Evolutionary conservation across 2,329 filamentous ascomycete species (phyloP), one percentile per base, ranked within the genome.

Genomic region (Fusarium sp.): DNA sequence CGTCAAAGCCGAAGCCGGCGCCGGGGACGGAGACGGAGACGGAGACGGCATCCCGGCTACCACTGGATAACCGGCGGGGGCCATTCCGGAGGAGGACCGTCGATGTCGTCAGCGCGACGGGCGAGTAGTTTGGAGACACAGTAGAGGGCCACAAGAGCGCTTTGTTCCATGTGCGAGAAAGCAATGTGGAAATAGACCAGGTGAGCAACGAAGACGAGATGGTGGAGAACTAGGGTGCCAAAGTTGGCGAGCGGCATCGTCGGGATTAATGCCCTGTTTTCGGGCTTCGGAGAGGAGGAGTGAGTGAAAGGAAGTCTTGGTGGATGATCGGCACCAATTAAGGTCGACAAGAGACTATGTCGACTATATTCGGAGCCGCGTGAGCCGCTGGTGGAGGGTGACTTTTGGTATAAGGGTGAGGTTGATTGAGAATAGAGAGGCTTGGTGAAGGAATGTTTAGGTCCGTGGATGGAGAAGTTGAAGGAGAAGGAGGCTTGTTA

Each of bases 131-230:
- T 85, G 21, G 81, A 84, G 57, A 85, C 71, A 57, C 81, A 82
- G 74, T 86, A 86, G 9, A 87, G 78, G 24, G 76, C 74, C 44
- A 85, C 76, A 26, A 86, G 77, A 12, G 83, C 64, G 46, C 83
- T 78, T 18, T 84, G 82, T 62, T 86, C 84, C 54, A 84, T 81
- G 63, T 84, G 80, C 20, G 83, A 79, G 61, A 87, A 79, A 58
- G 83, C 84, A 64, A 84, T 82, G 73, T 82, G 82, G 72, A 87
- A 84, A 75, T 86, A 86, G 64, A 85, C 80, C 56, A 87, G 78
- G 52, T 85, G 85, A 39, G 83, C 84, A 67, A 87, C 77, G 73
- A 87, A 87, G 71, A 86, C 83, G 54, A 86, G 78, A 68, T 86
- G 80, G 69, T 85, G 80, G 50, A 87, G 78, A 66, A 86, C 75